phyloP scores from a whole-genome alignment of 148 eudicot species.

The Rhododendron simsii region DNA sequence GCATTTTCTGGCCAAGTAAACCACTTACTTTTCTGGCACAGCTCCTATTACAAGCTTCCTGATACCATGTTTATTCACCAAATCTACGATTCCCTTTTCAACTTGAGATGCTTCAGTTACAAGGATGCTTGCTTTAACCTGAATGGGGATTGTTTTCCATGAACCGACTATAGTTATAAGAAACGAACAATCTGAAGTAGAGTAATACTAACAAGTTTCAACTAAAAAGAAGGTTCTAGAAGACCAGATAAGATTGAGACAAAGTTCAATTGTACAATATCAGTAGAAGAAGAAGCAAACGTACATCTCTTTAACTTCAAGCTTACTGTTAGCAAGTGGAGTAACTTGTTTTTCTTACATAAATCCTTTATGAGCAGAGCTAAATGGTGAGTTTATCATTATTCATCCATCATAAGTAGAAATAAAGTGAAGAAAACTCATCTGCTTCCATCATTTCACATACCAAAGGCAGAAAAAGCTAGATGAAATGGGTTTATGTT shows the following conservation, averaged over 20 bases:
- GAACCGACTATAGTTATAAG: neutral
- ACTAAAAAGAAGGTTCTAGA: neutral
- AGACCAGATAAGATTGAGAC: neutral
- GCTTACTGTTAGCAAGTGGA: neutral
- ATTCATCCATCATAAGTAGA: neutral
- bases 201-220: neutral
- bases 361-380: neutral
- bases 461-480: neutral
- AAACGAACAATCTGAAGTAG: neutral
- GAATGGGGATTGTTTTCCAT: conserved; percentile 11
- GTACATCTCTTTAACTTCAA: neutral
- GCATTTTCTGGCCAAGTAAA: neutral
- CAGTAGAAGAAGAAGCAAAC: neutral
- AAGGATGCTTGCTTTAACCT: conserved; percentile 53
- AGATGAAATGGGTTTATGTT: neutral
- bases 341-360: neutral
- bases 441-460: conserved; percentile 2
- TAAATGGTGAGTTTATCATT: neutral
- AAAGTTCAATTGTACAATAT: neutral
- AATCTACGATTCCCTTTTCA: conserved; percentile 53
- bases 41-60: conserved; percentile 71
- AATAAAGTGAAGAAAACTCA: neutral
- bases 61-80: conserved; percentile 39
- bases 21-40: conserved; percentile 43
- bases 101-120: conserved; percentile 55